Evolutionary conservation across 192 early-diverging fungal species (phyloP).

Genomic region (Lobosporangium transversale): DNA sequence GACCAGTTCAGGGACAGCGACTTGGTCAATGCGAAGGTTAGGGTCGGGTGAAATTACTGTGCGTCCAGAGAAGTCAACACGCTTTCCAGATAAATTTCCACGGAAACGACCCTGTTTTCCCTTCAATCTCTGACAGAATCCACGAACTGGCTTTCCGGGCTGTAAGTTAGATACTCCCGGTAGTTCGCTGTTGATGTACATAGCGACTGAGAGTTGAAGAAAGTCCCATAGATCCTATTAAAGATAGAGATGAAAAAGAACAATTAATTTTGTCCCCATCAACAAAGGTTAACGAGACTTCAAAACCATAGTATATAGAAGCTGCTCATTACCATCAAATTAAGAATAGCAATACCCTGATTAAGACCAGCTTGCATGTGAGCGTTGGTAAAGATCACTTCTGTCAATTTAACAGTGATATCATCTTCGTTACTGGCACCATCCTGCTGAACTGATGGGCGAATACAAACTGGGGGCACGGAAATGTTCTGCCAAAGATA

Average conservation of each 20-base stretch:
- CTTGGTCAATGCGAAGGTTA: constrained; percentile 95
- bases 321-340: constrained; percentile 67
- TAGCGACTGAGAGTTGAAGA: constrained; percentile 89
- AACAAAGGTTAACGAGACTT: too few species aligned
- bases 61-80: constrained; percentile 98
- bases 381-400: constrained; percentile 92
- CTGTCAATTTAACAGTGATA: constrained; percentile 93
- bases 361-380: constrained; percentile 73
- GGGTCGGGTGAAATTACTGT: constrained; percentile 99
- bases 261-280: too few species aligned
- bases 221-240: constrained; percentile 96
- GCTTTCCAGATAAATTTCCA: constrained; percentile 98
- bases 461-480: constrained; percentile 95
- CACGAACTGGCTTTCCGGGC: constrained; percentile 75
- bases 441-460: constrained; percentile 95
- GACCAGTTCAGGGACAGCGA: constrained; percentile 91
- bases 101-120: constrained; percentile 99
- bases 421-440: constrained; percentile 97
- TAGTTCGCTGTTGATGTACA: constrained; percentile 97
- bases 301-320: too few species aligned
- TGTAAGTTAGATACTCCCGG: constrained; percentile 83
- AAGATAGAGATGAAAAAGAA: neutral
- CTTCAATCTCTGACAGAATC: constrained; percentile 96
- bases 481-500: constrained; percentile 96
- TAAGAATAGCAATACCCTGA: constrained; percentile 71